phyloP scores from a whole-genome alignment of 441 rosid species.

The Kokia cookei region DNA sequence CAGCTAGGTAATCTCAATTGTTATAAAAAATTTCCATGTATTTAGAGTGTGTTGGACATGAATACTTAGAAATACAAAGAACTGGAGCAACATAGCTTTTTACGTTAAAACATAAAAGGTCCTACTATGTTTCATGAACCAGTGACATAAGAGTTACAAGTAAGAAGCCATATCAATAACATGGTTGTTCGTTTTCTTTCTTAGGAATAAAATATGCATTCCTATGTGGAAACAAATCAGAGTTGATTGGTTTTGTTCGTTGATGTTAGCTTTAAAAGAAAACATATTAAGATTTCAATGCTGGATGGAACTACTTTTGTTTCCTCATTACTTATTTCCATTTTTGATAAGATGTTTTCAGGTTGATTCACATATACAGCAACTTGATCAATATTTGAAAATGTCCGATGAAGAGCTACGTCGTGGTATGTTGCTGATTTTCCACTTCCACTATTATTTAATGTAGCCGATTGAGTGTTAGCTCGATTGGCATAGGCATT shows the following conservation, averaged over 20 bases:
- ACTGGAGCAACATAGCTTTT: too few relatives aligned
- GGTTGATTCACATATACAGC: conserved; percentile 95
- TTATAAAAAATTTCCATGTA: not conserved
- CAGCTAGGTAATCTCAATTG: too few relatives aligned
- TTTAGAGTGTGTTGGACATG: too few relatives aligned
- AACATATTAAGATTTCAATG: not conserved
- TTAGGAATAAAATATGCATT: not conserved
- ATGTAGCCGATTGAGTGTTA: too few relatives aligned
- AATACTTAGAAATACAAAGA: too few relatives aligned
- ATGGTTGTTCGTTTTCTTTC: not conserved
- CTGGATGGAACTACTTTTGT: not conserved
- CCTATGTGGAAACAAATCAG: not conserved
- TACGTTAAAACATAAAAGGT: not conserved
- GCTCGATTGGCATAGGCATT: too few relatives aligned
- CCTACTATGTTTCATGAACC: not conserved
- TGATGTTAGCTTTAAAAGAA: not conserved
- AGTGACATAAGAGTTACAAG: not conserved
- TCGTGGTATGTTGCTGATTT: conserved; percentile 42
- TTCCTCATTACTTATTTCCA: not conserved
- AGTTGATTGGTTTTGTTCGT: not conserved
- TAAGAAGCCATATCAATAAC: not conserved
- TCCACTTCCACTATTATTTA: not conserved
- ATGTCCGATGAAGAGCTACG: conserved; percentile 75
- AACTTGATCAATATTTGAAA: conserved; percentile 87
- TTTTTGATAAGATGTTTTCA: conserved; percentile 29